Evolutionary conservation across 345 rosid species (phyloP), one percentile per base, ranked within the genome.

Genomic region (Nasturtium officinale): DNA sequence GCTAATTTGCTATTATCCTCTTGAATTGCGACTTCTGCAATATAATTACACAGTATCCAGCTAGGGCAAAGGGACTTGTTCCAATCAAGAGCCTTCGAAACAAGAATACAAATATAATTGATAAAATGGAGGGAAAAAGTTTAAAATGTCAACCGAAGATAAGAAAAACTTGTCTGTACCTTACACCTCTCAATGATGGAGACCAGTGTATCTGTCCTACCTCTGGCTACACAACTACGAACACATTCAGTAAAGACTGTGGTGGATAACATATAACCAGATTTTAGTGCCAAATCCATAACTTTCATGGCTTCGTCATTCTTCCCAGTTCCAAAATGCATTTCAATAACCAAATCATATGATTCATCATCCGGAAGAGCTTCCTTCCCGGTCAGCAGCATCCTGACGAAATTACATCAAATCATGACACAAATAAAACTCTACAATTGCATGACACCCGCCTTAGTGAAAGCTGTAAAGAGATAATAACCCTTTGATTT

Each of bases 291-390:
- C 73, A 78, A 58, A 72, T 91, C 92, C 20, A 90, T 59, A 64
- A 82, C 74, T 69, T 87, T 85, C 82, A 91, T 78, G 63, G 94
- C 96, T 80, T 87, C 56, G 60, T 90, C 96, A 68, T 86, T 65
- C 78, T 85, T 67, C 21, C 82, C 59, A 2, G 59, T 6, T 55
- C 43, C 1, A 56, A 61, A 86, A 86, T 71, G 57, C 96, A 91
- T 79, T 67, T 77, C 78, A 35, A 85, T 73, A 66, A 95, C 89
- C 83, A 95, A 67, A 53, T 84, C 89, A 75, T 82, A 95, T 0
- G 97, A 83, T 72, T 86, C 97, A 66, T 90, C 96, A 65, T 95
- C 92, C 46, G 99, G 97, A 76, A 48, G 84, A 48, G 99, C 87
- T 67, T 86, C 96, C 26, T 81, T 82, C 66, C 90, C 90, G 18